Base-by-base conservation (phyloP, 1,139 yeast species). In the Saccharomyces hybrid region DNA sequence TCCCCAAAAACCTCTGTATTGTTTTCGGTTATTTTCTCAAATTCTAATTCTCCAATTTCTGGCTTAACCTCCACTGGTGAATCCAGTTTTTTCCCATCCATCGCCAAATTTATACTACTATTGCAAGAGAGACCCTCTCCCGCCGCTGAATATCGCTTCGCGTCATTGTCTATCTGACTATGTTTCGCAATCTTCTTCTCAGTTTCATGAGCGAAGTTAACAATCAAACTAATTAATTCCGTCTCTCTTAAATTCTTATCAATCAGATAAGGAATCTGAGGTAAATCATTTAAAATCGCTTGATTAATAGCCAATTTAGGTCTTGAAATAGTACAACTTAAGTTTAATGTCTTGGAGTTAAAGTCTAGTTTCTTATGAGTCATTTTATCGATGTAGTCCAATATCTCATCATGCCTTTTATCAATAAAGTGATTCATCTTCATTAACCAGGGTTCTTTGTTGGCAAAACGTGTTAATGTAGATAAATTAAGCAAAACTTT, bases 371-470 rank as follows among this genome's bases (percentile, higher is more conserved):
- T 84, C 55, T 86, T 75, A 4, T 83, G 84, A 0, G 96, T 87
- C 42, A 90, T 79, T 59, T 80, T 81, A 63, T 84, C 89, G 63
- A 86, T 81, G 70, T 88, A 91, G 42, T 81, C 83, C 31, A 75
- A 66, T 13, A 91, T 73, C 60, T 88, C 89, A 0, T 65, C 70
- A 55, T 78, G 78, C 63, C 86, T 85, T 16, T 73, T 73, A 2
- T 76, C 75, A 49, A 91, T 76, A 62, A 91, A 90, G 2, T 59
- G 61, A 68, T 91, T 91, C 82, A 91, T 78, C 34, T 75, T 76
- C 30, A 80, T 76, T 73, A 93, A 75, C 75, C 86, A 89, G 0
- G 95, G 89, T 65, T 91, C 98, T 66, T 90, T 91, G 53, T 88
- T 59, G 66, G 85, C 89, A 69, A 93, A 89, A 51, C 73, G 73